Evolutionary conservation across 2,329 filamentous ascomycete species (phyloP), one percentile per base, ranked within the genome.

Genomic region (Aplosporella prunicola): DNA sequence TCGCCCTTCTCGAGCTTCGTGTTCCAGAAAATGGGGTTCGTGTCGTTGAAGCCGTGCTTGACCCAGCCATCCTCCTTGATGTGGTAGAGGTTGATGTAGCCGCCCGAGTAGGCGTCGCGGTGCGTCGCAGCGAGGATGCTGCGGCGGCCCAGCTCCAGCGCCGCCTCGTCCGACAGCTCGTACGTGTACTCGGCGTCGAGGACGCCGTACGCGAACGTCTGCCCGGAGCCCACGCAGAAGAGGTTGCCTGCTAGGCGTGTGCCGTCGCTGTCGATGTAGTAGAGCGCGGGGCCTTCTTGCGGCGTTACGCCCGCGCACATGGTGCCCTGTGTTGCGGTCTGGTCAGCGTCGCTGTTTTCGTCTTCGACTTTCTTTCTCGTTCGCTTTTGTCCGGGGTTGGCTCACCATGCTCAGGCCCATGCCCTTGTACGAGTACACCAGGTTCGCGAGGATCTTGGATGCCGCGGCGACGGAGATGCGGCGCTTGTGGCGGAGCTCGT

Each of bases 21-120:
- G 73, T 93, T 82, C 91, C 91, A 98, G 80, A 98, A 98, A 59
- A 96, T 93, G 29, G 89, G 89, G 71, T 96, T 95, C 51, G 89
- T 96, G 64, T 98, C 91, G 50, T 72, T 87, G 74, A 98, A 98
- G 45, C 91, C 91, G 59, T 96, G 89, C 76, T 93, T 94, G 56
- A 93, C 88, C 91, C 91, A 98, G 52, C 91, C 91, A 47, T 87
- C 82, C 71, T 98, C 89, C 78, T 95, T 95, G 60, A 98, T 88
- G 58, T 98, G 91, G 67, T 98, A 98, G 58, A 96, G 61, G 69
- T 98, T 98, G 74, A 98, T 95, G 69, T 78, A 96, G 49, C 91
- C 91, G 71, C 91, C 91, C 16, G 91, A 96, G 74, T 83, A 98
- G n/a, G 91, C 91, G 62, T 98, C 91, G 58, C 91, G 76, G 68